phyloP scores from a whole-genome alignment of 208 protist species.

The Wallacemonas rigidus region DNA sequence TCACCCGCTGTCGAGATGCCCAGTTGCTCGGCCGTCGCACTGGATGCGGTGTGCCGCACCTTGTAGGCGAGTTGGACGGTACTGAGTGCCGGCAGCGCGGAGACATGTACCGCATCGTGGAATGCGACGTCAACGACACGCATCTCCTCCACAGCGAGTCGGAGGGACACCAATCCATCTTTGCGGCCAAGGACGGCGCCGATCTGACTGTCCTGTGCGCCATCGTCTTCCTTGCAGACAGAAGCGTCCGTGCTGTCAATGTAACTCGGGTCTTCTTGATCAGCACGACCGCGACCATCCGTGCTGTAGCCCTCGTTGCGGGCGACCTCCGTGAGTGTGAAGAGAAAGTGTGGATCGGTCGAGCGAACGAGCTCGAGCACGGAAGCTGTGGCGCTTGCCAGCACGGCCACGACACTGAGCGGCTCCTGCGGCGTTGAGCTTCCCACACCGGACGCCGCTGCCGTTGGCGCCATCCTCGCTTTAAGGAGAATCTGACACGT shows the following conservation, averaged over 20 bases:
- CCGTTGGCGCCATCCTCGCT: background rate
- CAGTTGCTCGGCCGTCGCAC: background rate
- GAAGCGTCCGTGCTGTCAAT: slow-evolving; percentile 17
- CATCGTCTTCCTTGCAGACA: slow-evolving; percentile 17
- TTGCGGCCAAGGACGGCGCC: slow-evolving; percentile 14
- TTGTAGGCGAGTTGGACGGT: slow-evolving; percentile 2
- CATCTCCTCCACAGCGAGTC: slow-evolving; percentile 27
- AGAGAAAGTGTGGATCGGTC: slow-evolving; percentile 25
- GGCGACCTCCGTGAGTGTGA: slow-evolving; percentile 12
- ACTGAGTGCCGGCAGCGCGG: background rate
- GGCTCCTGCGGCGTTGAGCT: background rate
- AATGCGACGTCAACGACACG: slow-evolving; percentile 12
- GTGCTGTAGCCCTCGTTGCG: background rate
- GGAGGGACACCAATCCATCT: slow-evolving; percentile 19
- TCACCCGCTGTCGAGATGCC: background rate
- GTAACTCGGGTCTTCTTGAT: background rate
- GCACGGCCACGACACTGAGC: slow-evolving; percentile 19
- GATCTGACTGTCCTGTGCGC: background rate
- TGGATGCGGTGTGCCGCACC: background rate
- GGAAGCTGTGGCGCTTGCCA: slow-evolving; percentile 36
- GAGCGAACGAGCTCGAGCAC: slow-evolving; percentile 30
- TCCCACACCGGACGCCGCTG: background rate
- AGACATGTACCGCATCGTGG: background rate
- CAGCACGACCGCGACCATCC: background rate
- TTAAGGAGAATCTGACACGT: slow-evolving; percentile 33